Percentiles rank a stretch among this genome's conserved stretches.
These are phyloP conservation scores for Babesia gibsoni DNA, from an alignment of 169 alveolate genomes.

Conservation along the genomic window DNA sequence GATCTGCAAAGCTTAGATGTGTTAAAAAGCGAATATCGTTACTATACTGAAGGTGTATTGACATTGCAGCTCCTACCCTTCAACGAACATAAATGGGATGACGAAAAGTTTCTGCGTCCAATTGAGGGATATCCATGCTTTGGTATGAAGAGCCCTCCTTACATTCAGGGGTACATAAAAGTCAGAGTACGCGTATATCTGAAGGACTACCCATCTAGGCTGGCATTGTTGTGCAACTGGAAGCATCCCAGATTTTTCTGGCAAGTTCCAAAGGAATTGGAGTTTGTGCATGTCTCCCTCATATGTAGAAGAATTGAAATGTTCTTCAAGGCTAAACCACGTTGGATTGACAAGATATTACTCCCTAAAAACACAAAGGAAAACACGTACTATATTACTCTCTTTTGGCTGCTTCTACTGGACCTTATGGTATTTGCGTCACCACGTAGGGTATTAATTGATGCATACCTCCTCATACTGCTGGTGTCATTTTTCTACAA, in stretches of 20 bases:
- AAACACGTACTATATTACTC: constrained; percentile 15
- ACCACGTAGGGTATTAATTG: constrained; percentile 15
- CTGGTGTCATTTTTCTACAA: constrained; percentile 35
- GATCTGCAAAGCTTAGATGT: background rate
- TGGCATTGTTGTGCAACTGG: constrained; percentile 60
- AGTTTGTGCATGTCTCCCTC: constrained; percentile 50
- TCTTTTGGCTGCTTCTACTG: constrained; percentile 41
- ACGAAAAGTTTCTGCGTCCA: constrained; percentile 68
- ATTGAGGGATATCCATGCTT: constrained; percentile 69
- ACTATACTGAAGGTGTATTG: background rate
- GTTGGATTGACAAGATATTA: constrained; percentile 45
- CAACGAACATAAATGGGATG: constrained; percentile 66
- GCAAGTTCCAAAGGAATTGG: constrained; percentile 67
- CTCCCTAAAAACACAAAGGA: constrained; percentile 15
- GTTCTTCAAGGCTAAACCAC: constrained; percentile 25
- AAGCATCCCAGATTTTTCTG: constrained; percentile 59
- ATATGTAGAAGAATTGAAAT: constrained; percentile 7
- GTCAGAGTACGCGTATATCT: constrained; percentile 59
- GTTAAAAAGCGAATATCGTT: constrained; percentile 2
- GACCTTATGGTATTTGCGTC: constrained; percentile 39
- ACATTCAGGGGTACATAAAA: constrained; percentile 67
- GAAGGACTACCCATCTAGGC: constrained; percentile 41
- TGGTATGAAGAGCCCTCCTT: constrained; percentile 72
- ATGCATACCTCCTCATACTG: background rate
- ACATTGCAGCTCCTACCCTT: constrained; percentile 54